Base-by-base conservation (phyloP, 169 alveolate species). In the Plasmodium knowlesi region DNA sequence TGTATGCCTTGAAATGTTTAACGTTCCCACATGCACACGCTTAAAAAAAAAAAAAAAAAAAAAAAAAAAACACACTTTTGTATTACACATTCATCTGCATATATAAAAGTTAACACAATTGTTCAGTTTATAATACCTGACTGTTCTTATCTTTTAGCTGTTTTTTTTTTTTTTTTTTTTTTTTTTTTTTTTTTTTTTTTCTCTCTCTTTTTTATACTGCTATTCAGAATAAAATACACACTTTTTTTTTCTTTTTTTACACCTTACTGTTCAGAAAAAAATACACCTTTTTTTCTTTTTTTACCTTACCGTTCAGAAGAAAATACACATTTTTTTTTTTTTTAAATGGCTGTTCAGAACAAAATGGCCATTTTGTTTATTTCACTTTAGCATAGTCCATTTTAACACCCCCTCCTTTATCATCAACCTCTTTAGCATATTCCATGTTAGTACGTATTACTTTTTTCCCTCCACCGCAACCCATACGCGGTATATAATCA, bases 11-110 rank as follows among this genome's bases (percentile, higher is more conserved):
- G 39, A 53, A 53, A 22, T 82, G 67, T 83, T 43, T 73, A 57
- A 67, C 71, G 50, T 19, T 76, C 80, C 43, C 93, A 86, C 85
- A 41, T 86, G 70, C 93, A 73, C 93, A 86, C 83, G 81, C 67
- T 50, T 22, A 54, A 54, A 61, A 50, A 82, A 82, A 82, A 79
- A 30, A 57, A 54, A 50, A 57, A 82, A 82, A 74, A 30, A 57
- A 72, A 71, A 72, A 84, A 84, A 84, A 72, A 72, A 32, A 73
- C n/a, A n/a, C 61, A 50, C 76, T 22, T 22, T 81, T 81, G 74
- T 83, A n/a, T 37, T 76, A 43, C 57, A 85, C 80, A 85, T 76
- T n/a, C 50, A 12, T 76, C 73, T 72, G 93, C 61, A 53, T 78
- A 85, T 54, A 57, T 73, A 67, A 37, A 71, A 61, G 50, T 30